Percentiles rank a stretch among this genome's conserved stretches.
Evolutionary conservation across 164 flowering plant genomes (phyloP).

Genomic region (Paratinospora sagittata): DNA sequence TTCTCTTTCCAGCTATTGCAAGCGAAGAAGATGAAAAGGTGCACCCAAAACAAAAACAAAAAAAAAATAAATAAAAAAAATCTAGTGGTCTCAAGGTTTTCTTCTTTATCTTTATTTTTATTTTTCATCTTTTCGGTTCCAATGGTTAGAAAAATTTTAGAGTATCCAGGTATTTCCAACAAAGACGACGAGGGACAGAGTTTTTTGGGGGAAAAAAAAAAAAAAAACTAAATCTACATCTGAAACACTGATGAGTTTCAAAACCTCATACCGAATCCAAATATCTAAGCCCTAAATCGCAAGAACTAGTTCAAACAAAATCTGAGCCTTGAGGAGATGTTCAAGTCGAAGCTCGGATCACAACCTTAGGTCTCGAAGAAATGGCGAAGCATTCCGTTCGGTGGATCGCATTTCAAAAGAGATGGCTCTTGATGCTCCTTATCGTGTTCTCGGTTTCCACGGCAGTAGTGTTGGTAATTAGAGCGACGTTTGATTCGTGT

Average conservation of each 20-base stretch:
- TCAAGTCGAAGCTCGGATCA: not conserved
- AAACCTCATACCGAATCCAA: not conserved
- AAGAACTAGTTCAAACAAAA: not conserved
- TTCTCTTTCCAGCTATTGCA: too few species aligned
- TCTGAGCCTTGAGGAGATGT: not conserved
- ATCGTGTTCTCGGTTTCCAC: constrained; percentile 45
- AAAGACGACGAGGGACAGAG: too few species aligned
- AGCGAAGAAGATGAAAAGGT: too few species aligned
- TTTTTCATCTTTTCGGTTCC: too few species aligned
- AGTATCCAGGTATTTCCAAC: too few species aligned
- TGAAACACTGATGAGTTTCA: not conserved
- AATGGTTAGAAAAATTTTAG: too few species aligned
- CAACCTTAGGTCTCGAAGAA: constrained; percentile 5
- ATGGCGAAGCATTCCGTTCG: constrained; percentile 50
- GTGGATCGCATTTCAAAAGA: constrained; percentile 40
- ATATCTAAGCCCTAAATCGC: not conserved
- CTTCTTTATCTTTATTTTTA: too few species aligned
- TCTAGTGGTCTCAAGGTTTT: too few species aligned
- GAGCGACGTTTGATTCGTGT: constrained; percentile 47
- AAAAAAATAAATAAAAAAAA: too few species aligned
- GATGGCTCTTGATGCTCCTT: constrained; percentile 42
- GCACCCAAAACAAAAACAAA: too few species aligned
- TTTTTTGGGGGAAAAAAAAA: too few species aligned
- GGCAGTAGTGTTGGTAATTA: constrained; percentile 33
- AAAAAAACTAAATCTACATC: too few species aligned